Conservation (phyloP, 1,284 basidiomycete species). For the Moesziomyces parantarcticus region DNA sequence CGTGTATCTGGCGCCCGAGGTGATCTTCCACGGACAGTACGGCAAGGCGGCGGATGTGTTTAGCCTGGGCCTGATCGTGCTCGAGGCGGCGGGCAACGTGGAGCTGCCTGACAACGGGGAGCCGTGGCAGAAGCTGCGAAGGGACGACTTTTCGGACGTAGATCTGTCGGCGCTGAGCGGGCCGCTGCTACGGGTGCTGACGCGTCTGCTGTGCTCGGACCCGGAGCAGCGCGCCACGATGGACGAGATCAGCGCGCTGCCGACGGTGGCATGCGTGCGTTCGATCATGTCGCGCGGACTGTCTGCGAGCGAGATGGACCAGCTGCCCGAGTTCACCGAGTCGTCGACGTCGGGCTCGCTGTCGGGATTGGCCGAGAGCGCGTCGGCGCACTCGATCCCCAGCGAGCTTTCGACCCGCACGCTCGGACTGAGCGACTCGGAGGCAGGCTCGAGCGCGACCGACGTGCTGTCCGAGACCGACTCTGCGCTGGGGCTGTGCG, state of each 20-base stretch:
- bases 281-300: constrained; percentile 56
- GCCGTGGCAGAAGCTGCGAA: constrained; percentile 91
- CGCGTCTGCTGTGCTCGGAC: constrained; percentile 48
- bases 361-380: constrained; percentile 19
- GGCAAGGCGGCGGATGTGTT: constrained; percentile 96
- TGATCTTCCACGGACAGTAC: constrained; percentile 84
- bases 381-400: constrained; percentile 24
- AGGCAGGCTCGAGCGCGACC: constrained; percentile 20
- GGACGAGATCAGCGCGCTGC: constrained; percentile 50
- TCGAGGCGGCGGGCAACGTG: constrained; percentile 95
- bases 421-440: constrained; percentile 26
- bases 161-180: constrained; percentile 74
- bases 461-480: constrained; percentile 23
- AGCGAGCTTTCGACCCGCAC: constrained; percentile 36
- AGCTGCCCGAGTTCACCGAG: constrained; percentile 58
- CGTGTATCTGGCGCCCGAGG: constrained; percentile 97
- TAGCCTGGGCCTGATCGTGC: constrained; percentile 92
- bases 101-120: constrained; percentile 96
- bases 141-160: constrained; percentile 90
- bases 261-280: constrained; percentile 53
- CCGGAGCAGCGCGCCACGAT: constrained; percentile 53
- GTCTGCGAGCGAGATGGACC: constrained; percentile 59
- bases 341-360: constrained; percentile 33
- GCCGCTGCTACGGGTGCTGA: constrained; percentile 59
- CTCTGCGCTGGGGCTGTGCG: constrained; percentile 37